These are phyloP conservation scores for Umbelopsis sp. DNA, from an alignment of 371 early-diverging fungal species.

Conservation along the genomic window DNA sequence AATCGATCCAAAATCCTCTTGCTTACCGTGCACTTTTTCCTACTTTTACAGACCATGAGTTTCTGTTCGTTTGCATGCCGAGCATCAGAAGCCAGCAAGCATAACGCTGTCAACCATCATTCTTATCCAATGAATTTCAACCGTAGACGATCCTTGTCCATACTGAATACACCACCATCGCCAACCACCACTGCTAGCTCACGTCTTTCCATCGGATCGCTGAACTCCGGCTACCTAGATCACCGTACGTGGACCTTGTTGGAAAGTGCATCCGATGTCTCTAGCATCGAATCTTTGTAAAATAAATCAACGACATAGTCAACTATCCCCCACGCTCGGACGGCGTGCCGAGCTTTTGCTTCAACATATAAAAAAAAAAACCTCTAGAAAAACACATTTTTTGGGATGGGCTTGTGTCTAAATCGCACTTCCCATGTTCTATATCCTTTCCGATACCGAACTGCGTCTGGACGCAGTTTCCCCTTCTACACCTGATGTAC, in stretches of 20 bases:
- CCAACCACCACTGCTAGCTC: neutral
- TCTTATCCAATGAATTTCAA: constrained; percentile 8
- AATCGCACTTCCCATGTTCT: neutral
- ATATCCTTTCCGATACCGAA: neutral
- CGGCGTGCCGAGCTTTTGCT: too few relatives aligned
- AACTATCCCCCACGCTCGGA: too few relatives aligned
- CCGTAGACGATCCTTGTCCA: constrained; percentile 3
- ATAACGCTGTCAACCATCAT: neutral
- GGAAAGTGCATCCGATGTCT: constrained; percentile 4
- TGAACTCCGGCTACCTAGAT: neutral
- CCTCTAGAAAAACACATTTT: neutral
- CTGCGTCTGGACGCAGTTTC: constrained; percentile 16
- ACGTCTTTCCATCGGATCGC: neutral
- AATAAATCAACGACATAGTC: neutral
- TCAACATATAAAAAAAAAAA: too few relatives aligned
- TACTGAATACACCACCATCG: neutral
- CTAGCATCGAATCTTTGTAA: constrained; percentile 13
- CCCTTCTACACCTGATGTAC: neutral
- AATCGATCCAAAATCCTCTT: neutral
- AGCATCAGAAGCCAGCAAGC: constrained; percentile 13
- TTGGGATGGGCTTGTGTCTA: neutral
- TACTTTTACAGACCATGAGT: neutral
- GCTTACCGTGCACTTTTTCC: too few relatives aligned
- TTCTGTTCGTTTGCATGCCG: constrained; percentile 12
- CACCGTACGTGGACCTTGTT: neutral